phyloP scores from a whole-genome alignment of 2,329 filamentous ascomycete genomes.

The Metarhizium brunneum region DNA sequence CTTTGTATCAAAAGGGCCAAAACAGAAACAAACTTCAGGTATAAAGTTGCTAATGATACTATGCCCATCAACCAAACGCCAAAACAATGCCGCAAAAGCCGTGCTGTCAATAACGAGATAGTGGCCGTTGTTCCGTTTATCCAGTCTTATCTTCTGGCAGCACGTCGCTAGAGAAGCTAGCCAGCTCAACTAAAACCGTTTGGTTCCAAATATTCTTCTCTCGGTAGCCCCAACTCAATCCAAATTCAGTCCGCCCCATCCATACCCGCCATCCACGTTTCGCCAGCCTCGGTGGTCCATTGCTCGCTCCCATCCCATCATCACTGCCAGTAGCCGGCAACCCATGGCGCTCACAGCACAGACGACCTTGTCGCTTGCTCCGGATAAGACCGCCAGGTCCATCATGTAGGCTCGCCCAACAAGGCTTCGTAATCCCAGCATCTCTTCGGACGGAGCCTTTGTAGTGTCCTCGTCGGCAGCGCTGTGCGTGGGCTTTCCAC shows the following conservation, averaged over 20 bases:
- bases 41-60: background rate
- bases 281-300: slow-evolving; percentile 55
- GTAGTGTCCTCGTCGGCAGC: slow-evolving; percentile 18
- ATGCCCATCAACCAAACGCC: slow-evolving; percentile 6
- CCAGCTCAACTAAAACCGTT: background rate
- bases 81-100: background rate
- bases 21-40: background rate
- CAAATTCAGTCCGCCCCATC: slow-evolving; percentile 45
- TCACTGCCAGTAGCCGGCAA: slow-evolving; percentile 69
- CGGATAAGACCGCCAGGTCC: slow-evolving; percentile 65
- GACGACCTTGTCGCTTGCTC: slow-evolving; percentile 59
- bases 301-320: slow-evolving; percentile 74
- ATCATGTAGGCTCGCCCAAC: slow-evolving; percentile 75
- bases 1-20: background rate
- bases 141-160: background rate
- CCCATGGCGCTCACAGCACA: slow-evolving; percentile 67
- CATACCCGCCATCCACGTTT: slow-evolving; percentile 67
- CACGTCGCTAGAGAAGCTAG: background rate
- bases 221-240: background rate
- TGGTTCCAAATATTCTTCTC: background rate
- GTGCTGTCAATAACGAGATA: slow-evolving; percentile 3
- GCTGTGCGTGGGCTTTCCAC: slow-evolving; percentile 34
- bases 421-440: slow-evolving; percentile 60
- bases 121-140: background rate
- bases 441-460: slow-evolving; percentile 35